phyloP scores from a whole-genome alignment of 192 early-diverging fungal genomes.

The Rhizophagus clarus region DNA sequence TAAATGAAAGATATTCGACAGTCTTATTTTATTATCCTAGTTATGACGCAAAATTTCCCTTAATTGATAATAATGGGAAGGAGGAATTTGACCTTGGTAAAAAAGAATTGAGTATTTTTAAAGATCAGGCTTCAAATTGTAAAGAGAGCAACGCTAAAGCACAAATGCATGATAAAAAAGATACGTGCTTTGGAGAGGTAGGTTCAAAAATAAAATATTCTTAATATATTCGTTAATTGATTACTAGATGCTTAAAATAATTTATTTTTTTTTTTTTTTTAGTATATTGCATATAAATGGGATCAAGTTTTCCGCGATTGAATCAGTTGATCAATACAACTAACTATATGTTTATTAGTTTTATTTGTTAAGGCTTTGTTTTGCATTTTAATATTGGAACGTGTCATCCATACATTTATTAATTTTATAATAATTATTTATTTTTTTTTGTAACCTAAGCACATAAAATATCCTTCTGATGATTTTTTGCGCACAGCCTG shows the following conservation, averaged over 20 bases:
- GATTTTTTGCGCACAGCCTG: slow-evolving; percentile 66
- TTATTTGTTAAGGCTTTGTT: no score
- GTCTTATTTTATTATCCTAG: slow-evolving; percentile 68
- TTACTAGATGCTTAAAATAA: background rate
- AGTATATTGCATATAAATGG: slow-evolving; percentile 28
- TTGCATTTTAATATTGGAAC: no score
- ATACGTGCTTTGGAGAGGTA: slow-evolving; percentile 12
- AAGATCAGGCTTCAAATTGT: background rate
- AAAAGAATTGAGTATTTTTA: slow-evolving; percentile 24
- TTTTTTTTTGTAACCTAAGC: slow-evolving; percentile 45
- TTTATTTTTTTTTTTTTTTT: background rate
- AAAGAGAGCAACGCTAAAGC: background rate
- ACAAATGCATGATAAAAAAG: background rate
- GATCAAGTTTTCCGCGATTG: slow-evolving; percentile 20
- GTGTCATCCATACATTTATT: no score
- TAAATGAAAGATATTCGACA: slow-evolving; percentile 50
- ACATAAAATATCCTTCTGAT: slow-evolving; percentile 73
- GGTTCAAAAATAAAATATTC: no score
- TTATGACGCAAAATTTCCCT: slow-evolving; percentile 51
- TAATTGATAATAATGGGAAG: slow-evolving; percentile 33
- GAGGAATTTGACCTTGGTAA: background rate
- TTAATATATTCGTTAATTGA: no score
- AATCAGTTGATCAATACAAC: no score
- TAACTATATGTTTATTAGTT: no score
- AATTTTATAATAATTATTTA: background rate